Percentiles rank a stretch among this genome's conserved stretches.
Evolutionary conservation across 192 early-diverging fungal species (phyloP).

Genomic region (Gamsiella multidivaricata): DNA sequence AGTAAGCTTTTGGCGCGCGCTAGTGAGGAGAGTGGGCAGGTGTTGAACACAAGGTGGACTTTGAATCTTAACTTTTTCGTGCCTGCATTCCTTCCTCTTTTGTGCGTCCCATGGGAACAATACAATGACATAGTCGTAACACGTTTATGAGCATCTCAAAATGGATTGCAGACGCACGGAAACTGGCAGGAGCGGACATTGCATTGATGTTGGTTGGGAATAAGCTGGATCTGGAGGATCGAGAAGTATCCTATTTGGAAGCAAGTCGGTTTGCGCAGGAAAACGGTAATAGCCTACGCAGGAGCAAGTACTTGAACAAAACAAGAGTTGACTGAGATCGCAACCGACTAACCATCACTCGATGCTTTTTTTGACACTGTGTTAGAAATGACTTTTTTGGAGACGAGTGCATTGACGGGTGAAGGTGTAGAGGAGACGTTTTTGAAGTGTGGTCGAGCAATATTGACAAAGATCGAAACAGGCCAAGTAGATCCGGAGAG

Average conservation of each 20-base stretch:
- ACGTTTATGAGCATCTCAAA: constrained; percentile 71
- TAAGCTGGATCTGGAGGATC: constrained; percentile 69
- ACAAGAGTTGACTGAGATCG: no score
- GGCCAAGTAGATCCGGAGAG: constrained; percentile 66
- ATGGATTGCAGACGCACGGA: constrained; percentile 75
- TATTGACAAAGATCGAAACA: constrained; percentile 66
- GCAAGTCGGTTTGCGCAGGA: constrained; percentile 67
- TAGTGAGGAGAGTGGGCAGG: background rate
- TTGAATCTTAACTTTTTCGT: constrained; percentile 37
- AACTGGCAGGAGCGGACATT: constrained; percentile 73
- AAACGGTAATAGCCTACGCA: no score
- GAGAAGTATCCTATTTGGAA: constrained; percentile 63
- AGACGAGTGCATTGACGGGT: constrained; percentile 68
- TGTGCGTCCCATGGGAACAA: no score
- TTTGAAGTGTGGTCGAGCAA: constrained; percentile 62
- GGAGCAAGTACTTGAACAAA: background rate
- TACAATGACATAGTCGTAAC: constrained; percentile 53
- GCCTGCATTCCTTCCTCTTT: background rate
- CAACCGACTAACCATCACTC: no score
- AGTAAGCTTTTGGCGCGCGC: constrained; percentile 44
- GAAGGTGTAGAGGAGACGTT: constrained; percentile 69
- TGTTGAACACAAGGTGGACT: constrained; percentile 1
- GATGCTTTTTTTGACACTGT: background rate
- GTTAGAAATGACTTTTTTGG: constrained; percentile 68
- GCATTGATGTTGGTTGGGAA: constrained; percentile 80